These are phyloP conservation scores for Carex littledalei DNA, from an alignment of 176 grass and related monocot genomes.

Conservation along the genomic window DNA sequence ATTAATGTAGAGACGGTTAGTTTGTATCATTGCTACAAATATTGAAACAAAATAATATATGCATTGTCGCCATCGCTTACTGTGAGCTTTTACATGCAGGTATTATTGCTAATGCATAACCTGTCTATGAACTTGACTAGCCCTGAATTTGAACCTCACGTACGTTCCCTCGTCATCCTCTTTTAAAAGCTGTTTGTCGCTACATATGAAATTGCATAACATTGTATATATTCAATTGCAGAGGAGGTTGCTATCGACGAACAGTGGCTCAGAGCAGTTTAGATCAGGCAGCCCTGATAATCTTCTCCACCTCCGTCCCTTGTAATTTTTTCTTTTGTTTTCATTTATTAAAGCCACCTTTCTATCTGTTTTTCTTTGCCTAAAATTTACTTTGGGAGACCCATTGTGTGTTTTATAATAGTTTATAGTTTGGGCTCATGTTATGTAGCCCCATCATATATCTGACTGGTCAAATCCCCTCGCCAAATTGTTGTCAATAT, in stretches of 20 bases:
- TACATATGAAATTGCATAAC: not conserved
- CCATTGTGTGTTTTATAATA: not conserved
- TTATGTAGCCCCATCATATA: not conserved
- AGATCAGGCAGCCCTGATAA: constrained; percentile 28
- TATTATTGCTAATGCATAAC: constrained; percentile 76
- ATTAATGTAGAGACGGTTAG: constrained; percentile 85
- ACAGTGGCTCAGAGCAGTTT: constrained; percentile 28
- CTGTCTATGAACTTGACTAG: constrained; percentile 63
- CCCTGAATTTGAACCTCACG: constrained; percentile 79
- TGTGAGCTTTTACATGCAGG: constrained; percentile 43
- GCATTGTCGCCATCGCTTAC: not conserved
- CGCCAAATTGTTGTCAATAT: not conserved
- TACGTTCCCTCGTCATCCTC: constrained; percentile 23
- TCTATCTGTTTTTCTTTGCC: not conserved
- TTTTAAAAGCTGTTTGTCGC: not conserved
- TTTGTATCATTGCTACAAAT: not conserved
- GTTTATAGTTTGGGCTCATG: not conserved
- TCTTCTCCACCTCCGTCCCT: constrained; percentile 22
- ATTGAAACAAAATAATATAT: not conserved
- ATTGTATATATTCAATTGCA: constrained; percentile 24
- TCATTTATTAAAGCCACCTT: not conserved
- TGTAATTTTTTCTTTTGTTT: constrained; percentile 29
- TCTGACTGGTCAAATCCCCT: not conserved
- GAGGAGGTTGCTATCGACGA: constrained; percentile 42
- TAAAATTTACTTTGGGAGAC: not conserved